phyloP scores from a whole-genome alignment of 768 basidiomycete species.

The Phylloporus scabripes region DNA sequence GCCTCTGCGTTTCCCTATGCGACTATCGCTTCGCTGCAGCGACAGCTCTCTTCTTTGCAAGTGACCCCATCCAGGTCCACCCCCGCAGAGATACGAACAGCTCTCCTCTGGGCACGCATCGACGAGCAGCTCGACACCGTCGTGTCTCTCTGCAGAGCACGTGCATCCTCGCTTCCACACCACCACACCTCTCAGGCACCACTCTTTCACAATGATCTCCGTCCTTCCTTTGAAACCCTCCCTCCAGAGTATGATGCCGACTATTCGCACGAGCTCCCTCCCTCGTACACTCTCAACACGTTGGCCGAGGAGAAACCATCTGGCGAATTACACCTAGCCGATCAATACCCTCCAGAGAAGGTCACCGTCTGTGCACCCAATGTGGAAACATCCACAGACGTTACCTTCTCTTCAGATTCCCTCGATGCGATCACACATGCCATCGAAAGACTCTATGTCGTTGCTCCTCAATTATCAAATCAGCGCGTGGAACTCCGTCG shows the following conservation, averaged over 20 bases:
- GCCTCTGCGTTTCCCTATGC: constrained; percentile 26
- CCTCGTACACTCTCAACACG: constrained; percentile 20
- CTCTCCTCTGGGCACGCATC: constrained; percentile 69
- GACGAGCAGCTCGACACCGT: constrained; percentile 71
- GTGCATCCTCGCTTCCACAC: constrained; percentile 28
- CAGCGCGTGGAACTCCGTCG: constrained; percentile 89
- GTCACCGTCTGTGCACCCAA: background rate
- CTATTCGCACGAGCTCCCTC: constrained; percentile 20
- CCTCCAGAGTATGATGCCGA: constrained; percentile 52
- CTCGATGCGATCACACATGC: constrained; percentile 79
- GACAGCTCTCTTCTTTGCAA: constrained; percentile 65
- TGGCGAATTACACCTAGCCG: constrained; percentile 7
- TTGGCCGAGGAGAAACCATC: constrained; percentile 4
- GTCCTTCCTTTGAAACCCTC: constrained; percentile 28
- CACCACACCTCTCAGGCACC: constrained; percentile 18
- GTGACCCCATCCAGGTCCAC: constrained; percentile 25
- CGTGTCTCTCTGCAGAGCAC: constrained; percentile 59
- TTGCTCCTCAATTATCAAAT: constrained; percentile 83
- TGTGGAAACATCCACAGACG: background rate
- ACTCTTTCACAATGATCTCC: constrained; percentile 2
- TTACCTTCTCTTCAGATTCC: constrained; percentile 34
- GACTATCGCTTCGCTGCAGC: constrained; percentile 56
- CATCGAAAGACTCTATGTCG: constrained; percentile 82
- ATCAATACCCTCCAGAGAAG: constrained; percentile 23
- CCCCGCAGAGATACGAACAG: constrained; percentile 50